Conservation (phyloP, 1,284 basidiomycete genomes). For the Singerocomus inundabilis region DNA sequence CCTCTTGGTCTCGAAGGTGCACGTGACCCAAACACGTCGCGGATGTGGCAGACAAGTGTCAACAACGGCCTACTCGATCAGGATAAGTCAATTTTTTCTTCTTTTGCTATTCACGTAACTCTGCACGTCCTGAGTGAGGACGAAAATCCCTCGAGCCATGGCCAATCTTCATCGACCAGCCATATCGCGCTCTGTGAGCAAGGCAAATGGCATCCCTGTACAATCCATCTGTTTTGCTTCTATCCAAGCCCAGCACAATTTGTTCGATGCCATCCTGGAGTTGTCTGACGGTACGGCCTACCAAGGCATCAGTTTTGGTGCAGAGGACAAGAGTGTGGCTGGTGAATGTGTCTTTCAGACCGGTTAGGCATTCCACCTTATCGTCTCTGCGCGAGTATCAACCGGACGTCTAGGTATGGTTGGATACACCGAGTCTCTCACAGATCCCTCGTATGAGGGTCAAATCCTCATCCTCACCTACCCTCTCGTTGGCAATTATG, state of each 20-base stretch:
- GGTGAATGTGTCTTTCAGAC: conserved; percentile 99
- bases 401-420: conserved; percentile 79
- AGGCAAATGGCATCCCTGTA: conserved; percentile 43
- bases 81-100: conserved; percentile 26
- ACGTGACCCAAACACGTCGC: conserved; percentile 6
- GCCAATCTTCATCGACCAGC: conserved; percentile 40
- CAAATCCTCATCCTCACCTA: conserved; percentile 98
- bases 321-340: conserved; percentile 84
- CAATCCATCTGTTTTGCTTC: conserved; percentile 53
- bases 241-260: conserved; percentile 15
- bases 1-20: background rate
- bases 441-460: conserved; percentile 98
- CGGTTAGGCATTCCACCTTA: conserved; percentile 55
- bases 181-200: conserved; percentile 47
- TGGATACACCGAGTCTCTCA: conserved; percentile 97
- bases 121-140: conserved; percentile 43
- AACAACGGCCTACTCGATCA: conserved; percentile 19
- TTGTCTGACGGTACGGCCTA: conserved; percentile 89
- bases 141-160: conserved; percentile 25
- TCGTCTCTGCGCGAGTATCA: conserved; percentile 12
- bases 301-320: conserved; percentile 92
- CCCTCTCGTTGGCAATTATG: conserved; percentile 97
- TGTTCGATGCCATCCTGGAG: conserved; percentile 76
- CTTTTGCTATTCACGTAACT: conserved; percentile 45
- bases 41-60: conserved; percentile 25